Base-by-base conservation (phyloP, 179 eudicot genomes). In the Nepenthes alata region DNA sequence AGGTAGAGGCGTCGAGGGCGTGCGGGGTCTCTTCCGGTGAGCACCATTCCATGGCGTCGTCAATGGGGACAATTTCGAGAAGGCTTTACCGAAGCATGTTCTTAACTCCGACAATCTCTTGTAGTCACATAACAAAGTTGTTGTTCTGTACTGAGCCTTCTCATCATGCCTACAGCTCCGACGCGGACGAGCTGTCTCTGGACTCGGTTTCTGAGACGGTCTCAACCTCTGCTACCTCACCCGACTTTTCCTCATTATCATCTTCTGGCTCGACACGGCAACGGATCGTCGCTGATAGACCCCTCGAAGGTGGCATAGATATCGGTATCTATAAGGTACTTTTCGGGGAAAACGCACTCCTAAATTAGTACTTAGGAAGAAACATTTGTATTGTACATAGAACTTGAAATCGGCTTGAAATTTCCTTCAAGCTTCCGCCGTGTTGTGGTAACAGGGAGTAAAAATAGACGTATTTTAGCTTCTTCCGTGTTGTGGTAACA, bases 261-360 rank as follows among this genome's bases (percentile, higher is more conserved):
- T 15, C 74, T 15, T 34, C 72, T 16, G 70, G 62, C 6, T 15
- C 56, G 5, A 37, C 65, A 35, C 71, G 59, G 12, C 60, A 15
- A 0, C 73, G 57, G 48, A 2, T 6, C 15, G 35, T 34, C 8
- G 25, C 5, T 14, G 71, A 76, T 7, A 63, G 62, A 3, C 67
- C 70, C 15, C 78, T 88, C 53, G 89, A 86, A 37, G 78, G 72
- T 57, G 93, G 93, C 60, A 55, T 85, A 0, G 96, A 88, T 45
- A 51, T 51, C 2, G 94, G 96, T 73, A 54, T 86, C 72, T 86
- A 73, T 70, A 88, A 80, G 89, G 89, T 85, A 63, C 6, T 41
- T 41, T 41, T 41, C 8, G 6, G 5, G 45, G 8, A 41, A 41
- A 4, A 4, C 5, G 8, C 8, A 4, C 45, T 4, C 8, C 6